These are phyloP conservation scores for Hirschfeldia incana DNA, from an alignment of 345 rosid species.

Conservation along the genomic window DNA sequence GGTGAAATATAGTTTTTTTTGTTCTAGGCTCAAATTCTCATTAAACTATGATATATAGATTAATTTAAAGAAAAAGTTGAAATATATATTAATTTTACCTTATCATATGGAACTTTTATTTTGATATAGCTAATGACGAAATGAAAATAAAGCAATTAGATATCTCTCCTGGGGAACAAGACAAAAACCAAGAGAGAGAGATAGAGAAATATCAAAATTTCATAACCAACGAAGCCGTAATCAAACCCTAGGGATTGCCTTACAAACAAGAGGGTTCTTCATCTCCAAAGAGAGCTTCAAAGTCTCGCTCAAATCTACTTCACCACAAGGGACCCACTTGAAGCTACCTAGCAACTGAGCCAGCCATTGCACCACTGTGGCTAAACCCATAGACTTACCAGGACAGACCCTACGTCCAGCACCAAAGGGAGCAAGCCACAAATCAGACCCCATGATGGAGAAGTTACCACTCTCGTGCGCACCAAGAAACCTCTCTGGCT, in stretches of 20 bases:
- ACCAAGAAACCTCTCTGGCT: no score
- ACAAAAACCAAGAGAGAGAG: neutral
- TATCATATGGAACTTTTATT: neutral
- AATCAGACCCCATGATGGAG: conserved; percentile 55
- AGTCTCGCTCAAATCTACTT: conserved; percentile 51
- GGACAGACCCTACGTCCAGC: conserved; percentile 76
- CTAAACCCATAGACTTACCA: conserved; percentile 63
- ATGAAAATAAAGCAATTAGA: neutral
- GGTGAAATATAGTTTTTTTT: no score
- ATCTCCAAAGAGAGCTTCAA: conserved; percentile 69
- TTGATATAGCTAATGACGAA: neutral
- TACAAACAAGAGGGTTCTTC: conserved; percentile 49
- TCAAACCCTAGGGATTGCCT: conserved; percentile 32
- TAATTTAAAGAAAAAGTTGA: neutral
- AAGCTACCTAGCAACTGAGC: conserved; percentile 35
- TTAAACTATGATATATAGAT: neutral
- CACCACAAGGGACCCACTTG: conserved; percentile 33
- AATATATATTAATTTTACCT: neutral
- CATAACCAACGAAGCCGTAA: neutral
- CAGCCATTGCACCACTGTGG: conserved; percentile 41
- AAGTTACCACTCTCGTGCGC: conserved; percentile 35
- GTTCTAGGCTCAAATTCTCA: no score
- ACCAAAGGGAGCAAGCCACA: conserved; percentile 72
- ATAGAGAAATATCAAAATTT: neutral
- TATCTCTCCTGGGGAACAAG: neutral